Conservation (phyloP, 108 stramenopile genomes). For the Parietichytrium sp. region DNA sequence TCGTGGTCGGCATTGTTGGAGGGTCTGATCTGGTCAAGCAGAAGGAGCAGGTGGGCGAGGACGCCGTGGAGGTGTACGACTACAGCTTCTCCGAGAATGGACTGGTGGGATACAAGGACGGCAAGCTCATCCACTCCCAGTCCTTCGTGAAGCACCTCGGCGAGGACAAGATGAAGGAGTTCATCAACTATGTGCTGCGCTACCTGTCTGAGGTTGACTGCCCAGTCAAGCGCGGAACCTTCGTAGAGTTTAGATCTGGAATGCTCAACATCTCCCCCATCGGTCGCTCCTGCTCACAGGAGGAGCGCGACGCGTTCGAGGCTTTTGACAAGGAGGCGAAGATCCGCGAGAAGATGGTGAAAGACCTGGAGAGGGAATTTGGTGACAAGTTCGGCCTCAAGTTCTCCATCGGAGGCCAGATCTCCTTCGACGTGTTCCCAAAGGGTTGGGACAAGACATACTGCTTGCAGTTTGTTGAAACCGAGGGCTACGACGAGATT, state of each 20-base stretch:
- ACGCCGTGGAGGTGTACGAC: constrained; percentile 79
- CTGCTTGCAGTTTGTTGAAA: constrained; percentile 79
- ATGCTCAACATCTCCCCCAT: constrained; percentile 99
- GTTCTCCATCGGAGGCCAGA: constrained; percentile 96
- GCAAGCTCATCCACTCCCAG: constrained; percentile 52
- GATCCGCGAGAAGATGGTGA: constrained; percentile 57
- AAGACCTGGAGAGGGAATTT: constrained; percentile 54
- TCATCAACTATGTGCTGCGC: constrained; percentile 88
- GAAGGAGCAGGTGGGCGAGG: constrained; percentile 92
- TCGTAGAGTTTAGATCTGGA: constrained; percentile 96
- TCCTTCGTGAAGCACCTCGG: constrained; percentile 68
- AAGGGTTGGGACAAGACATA: constrained; percentile 99
- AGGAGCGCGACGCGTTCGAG: constrained; percentile 97
- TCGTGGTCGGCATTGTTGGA: constrained; percentile 97
- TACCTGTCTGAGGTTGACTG: constrained; percentile 51
- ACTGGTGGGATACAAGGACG: constrained; percentile 88
- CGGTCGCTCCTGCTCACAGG: constrained; percentile 92
- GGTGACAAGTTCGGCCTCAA: constrained; percentile 76
- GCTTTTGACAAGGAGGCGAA: constrained; percentile 72
- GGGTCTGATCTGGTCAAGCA: constrained; percentile 97
- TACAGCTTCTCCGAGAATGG: constrained; percentile 99
- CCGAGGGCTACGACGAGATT: constrained; percentile 88
- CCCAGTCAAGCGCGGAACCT: constrained; percentile 82
- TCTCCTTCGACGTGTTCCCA: constrained; percentile 97
- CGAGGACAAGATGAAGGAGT: constrained; percentile 90